Percentiles rank a stretch among this genome's conserved stretches.
Evolutionary conservation across 2,329 filamentous ascomycete species (phyloP).

Genomic region (Simplicillium aogashimaense): DNA sequence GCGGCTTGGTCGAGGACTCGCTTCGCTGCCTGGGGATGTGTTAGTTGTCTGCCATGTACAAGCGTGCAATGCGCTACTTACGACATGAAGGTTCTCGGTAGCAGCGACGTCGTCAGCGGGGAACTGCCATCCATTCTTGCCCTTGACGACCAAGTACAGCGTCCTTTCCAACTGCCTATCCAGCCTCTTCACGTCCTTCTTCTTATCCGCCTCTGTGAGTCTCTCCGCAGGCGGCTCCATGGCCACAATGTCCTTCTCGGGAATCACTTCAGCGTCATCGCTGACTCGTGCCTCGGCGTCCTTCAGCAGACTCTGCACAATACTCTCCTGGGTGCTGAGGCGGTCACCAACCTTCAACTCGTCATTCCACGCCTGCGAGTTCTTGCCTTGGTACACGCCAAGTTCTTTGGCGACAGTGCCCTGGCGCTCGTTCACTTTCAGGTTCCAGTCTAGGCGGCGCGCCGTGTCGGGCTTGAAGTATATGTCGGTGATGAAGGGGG

Average conservation of each 20-base stretch:
- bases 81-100: conserved; percentile 73
- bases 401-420: conserved; percentile 74
- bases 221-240: conserved; percentile 63
- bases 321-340: conserved; percentile 51
- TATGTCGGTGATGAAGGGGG: conserved; percentile 83
- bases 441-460: conserved; percentile 77
- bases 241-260: conserved; percentile 49
- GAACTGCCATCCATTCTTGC: conserved; percentile 71
- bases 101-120: conserved; percentile 60
- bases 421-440: conserved; percentile 66
- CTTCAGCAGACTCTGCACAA: conserved; percentile 60
- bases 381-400: conserved; percentile 68
- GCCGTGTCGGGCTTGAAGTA: conserved; percentile 92
- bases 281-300: conserved; percentile 61
- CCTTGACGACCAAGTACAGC: conserved; percentile 78
- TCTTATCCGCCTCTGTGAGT: conserved; percentile 67
- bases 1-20: conserved; percentile 67
- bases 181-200: conserved; percentile 65
- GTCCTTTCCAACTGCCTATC: conserved; percentile 73
- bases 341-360: conserved; percentile 70
- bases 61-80: conserved; percentile 34
- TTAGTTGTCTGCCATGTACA: neutral
- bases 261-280: conserved; percentile 50
- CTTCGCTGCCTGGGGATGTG: conserved; percentile 58
- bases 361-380: conserved; percentile 75